Conservation (phyloP, 768 basidiomycete genomes). For the Cystofilobasidium ferigula region DNA sequence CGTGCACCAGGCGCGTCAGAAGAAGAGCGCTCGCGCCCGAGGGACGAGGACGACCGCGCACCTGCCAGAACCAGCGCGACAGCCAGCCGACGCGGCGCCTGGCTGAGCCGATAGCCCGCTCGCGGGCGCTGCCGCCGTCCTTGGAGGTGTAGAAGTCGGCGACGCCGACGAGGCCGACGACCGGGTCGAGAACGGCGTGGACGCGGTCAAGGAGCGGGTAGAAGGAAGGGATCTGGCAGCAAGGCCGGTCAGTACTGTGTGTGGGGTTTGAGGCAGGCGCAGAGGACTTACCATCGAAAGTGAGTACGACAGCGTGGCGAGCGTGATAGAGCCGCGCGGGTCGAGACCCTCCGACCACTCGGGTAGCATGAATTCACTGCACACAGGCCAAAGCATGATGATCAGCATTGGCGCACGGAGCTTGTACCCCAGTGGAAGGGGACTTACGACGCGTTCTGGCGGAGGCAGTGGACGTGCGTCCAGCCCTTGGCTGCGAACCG, state of each 20-base stretch:
- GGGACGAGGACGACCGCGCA: slow-evolving; percentile 41
- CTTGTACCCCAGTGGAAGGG: neutral
- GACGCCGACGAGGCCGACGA: slow-evolving; percentile 53
- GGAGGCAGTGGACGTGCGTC: slow-evolving; percentile 60
- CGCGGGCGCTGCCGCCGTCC: slow-evolving; percentile 28
- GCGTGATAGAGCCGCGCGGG: slow-evolving; percentile 42
- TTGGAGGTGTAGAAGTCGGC: slow-evolving; percentile 53
- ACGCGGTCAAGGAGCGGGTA: slow-evolving; percentile 58
- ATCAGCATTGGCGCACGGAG: neutral
- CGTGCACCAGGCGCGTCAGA: neutral
- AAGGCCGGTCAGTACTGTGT: neutral
- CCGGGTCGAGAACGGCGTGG: slow-evolving; percentile 52
- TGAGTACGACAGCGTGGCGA: slow-evolving; percentile 44
- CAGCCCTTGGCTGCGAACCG: slow-evolving; percentile 58
- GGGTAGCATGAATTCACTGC: slow-evolving; percentile 50
- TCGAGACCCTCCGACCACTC: slow-evolving; percentile 48
- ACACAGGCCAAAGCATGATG: neutral
- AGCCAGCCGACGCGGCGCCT: slow-evolving; percentile 56
- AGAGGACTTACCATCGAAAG: slow-evolving; percentile 39
- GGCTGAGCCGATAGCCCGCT: slow-evolving; percentile 49
- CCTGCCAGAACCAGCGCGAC: slow-evolving; percentile 67
- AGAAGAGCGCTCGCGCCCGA: neutral
- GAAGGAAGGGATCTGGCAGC: slow-evolving; percentile 49
- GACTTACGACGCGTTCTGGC: slow-evolving; percentile 53
- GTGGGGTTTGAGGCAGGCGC: neutral